Evolutionary conservation across 2,329 filamentous ascomycete genomes (phyloP).

Genomic region (Diaporthe helianthi): DNA sequence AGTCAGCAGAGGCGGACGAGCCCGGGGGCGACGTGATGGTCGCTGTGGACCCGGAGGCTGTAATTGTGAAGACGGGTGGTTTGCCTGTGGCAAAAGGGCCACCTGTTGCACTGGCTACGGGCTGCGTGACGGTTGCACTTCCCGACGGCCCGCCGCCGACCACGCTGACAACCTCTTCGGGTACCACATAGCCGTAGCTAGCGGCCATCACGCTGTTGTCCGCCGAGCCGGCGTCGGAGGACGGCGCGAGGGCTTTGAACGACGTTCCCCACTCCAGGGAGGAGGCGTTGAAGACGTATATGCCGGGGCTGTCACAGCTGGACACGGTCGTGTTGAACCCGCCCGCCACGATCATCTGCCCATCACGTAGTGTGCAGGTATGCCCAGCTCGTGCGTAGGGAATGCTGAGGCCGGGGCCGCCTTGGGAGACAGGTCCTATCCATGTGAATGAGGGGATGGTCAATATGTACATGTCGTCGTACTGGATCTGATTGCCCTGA

Average conservation of each 20-base stretch:
- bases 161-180: constrained; percentile 63
- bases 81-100: constrained; percentile 76
- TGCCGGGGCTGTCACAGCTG: constrained; percentile 70
- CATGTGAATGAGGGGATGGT: constrained; percentile 77
- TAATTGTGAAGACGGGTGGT: constrained; percentile 73
- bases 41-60: constrained; percentile 55
- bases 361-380: constrained; percentile 72
- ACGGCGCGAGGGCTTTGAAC: constrained; percentile 64
- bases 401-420: constrained; percentile 55
- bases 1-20: constrained; percentile 47
- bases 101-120: constrained; percentile 66
- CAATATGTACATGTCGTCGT: constrained; percentile 78
- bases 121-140: constrained; percentile 68
- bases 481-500: constrained; percentile 58
- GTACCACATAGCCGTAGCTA: constrained; percentile 71
- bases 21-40: constrained; percentile 49
- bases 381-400: constrained; percentile 72
- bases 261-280: constrained; percentile 67
- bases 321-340: constrained; percentile 70
- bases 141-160: constrained; percentile 43
- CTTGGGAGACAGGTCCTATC: constrained; percentile 64
- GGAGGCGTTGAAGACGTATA: constrained; percentile 77
- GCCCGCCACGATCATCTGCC: constrained; percentile 74
- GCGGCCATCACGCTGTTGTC: constrained; percentile 61
- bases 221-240: constrained; percentile 51